Evolutionary conservation across 164 flowering plant species (phyloP).

Genomic region (Chimonanthus salicifolius): DNA sequence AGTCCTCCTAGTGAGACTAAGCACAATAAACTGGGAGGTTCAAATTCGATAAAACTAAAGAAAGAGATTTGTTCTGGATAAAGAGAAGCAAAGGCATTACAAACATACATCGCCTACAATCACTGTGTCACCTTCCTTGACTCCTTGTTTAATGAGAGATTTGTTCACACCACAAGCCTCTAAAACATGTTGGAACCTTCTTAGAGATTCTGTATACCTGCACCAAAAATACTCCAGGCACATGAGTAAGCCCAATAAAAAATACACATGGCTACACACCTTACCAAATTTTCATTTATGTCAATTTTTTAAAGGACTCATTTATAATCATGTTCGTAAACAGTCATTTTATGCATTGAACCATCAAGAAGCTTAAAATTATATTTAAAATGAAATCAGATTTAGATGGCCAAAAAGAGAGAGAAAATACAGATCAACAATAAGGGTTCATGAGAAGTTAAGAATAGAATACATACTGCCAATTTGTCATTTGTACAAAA

Average conservation of each 20-base stretch:
- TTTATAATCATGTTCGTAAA: too few relatives aligned
- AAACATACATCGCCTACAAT: conserved; percentile 73
- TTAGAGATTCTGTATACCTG: conserved; percentile 85
- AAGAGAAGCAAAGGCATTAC: background rate
- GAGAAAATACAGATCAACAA: background rate
- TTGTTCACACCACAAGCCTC: conserved; percentile 95
- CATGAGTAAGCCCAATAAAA: background rate
- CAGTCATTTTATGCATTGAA: background rate
- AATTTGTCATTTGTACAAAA: conserved; percentile 97
- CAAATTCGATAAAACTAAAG: background rate
- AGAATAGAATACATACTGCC: conserved; percentile 53
- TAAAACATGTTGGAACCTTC: conserved; percentile 88
- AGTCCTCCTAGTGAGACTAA: background rate
- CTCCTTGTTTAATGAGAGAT: conserved; percentile 72
- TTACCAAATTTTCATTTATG: background rate
- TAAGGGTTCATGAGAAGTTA: background rate
- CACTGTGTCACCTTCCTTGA: conserved; percentile 94
- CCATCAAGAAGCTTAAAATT: background rate
- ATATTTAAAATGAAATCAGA: background rate
- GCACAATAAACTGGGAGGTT: background rate
- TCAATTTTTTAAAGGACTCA: background rate
- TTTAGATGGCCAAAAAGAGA: background rate
- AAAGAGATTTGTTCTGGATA: background rate
- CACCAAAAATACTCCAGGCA: conserved; percentile 4
- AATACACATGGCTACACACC: background rate